Evolutionary conservation across 495 filamentous ascomycete species (phyloP).

Genomic region (Aspergillus conjunctus): DNA sequence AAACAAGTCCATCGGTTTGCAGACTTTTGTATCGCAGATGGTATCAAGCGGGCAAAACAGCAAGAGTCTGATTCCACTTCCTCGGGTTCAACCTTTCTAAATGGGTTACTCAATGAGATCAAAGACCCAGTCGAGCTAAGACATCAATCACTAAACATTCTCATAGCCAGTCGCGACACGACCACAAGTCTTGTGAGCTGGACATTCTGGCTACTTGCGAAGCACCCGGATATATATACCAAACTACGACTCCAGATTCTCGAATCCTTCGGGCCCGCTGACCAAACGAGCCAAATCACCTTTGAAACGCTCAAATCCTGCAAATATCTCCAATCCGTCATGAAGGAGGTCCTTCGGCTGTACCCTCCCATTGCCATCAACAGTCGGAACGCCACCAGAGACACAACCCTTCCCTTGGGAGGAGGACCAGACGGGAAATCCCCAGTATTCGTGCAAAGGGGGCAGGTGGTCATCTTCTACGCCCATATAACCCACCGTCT

Average conservation of each 20-base stretch:
- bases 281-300: not conserved
- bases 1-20: not conserved
- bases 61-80: not conserved
- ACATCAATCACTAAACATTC: slow-evolving; percentile 28
- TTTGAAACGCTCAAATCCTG: slow-evolving; percentile 60
- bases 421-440: slow-evolving; percentile 66
- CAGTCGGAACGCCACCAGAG: slow-evolving; percentile 57
- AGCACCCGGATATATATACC: slow-evolving; percentile 45
- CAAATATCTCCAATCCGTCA: slow-evolving; percentile 73
- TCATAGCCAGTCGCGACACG: slow-evolving; percentile 61
- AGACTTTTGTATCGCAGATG: not conserved
- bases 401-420: slow-evolving; percentile 68
- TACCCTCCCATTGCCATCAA: slow-evolving; percentile 68
- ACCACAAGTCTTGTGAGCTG: slow-evolving; percentile 59
- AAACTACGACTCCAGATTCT: slow-evolving; percentile 54
- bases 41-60: not conserved
- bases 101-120: slow-evolving; percentile 4
- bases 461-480: slow-evolving; percentile 48
- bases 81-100: slow-evolving; percentile 6
- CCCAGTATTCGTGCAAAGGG: slow-evolving; percentile 65
- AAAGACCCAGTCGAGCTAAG: not conserved
- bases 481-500: slow-evolving; percentile 73
- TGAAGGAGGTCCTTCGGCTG: slow-evolving; percentile 49
- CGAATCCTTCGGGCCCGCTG: not conserved
- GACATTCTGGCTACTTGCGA: slow-evolving; percentile 55